Evolutionary conservation across 2,329 filamentous ascomycete species (phyloP).

Genomic region (Ascochyta viciae-villosae): DNA sequence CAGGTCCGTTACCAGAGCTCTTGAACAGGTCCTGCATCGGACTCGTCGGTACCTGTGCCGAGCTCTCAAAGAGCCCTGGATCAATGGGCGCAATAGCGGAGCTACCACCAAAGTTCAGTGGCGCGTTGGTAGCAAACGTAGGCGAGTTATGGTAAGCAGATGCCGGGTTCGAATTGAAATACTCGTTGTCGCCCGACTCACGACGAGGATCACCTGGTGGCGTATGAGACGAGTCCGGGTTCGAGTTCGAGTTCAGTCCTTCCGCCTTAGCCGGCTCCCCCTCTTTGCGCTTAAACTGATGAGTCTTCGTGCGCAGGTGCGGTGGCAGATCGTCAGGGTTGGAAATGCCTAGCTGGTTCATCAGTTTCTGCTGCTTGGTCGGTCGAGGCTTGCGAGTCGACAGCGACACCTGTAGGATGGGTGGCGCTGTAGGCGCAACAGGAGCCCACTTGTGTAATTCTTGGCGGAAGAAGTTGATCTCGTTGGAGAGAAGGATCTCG

Average conservation of each 20-base stretch:
- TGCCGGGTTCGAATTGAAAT: slow-evolving; percentile 39
- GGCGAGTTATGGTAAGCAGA: slow-evolving; percentile 44
- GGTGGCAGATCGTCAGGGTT: slow-evolving; percentile 90
- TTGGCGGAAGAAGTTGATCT: slow-evolving; percentile 98
- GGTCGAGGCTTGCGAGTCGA: slow-evolving; percentile 95
- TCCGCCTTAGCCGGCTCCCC: slow-evolving; percentile 47
- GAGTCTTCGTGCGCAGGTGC: slow-evolving; percentile 74
- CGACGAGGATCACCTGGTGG: slow-evolving; percentile 47
- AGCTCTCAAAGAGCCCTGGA: slow-evolving; percentile 47
- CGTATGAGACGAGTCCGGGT: slow-evolving; percentile 47
- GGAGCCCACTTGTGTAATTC: slow-evolving; percentile 95
- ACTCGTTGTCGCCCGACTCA: slow-evolving; percentile 40
- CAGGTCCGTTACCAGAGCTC: slow-evolving; percentile 45
- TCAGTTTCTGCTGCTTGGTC: slow-evolving; percentile 95
- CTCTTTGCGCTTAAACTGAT: slow-evolving; percentile 66
- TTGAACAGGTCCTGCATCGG: slow-evolving; percentile 48
- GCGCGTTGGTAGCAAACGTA: slow-evolving; percentile 41
- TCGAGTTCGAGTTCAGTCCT: slow-evolving; percentile 45
- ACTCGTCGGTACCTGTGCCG: slow-evolving; percentile 38
- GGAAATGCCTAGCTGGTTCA: slow-evolving; percentile 85
- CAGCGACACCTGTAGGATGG: slow-evolving; percentile 83
- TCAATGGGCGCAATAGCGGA: slow-evolving; percentile 44
- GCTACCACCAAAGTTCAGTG: slow-evolving; percentile 38
- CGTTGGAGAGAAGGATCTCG: slow-evolving; percentile 86
- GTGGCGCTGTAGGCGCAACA: slow-evolving; percentile 84